Evolutionary conservation across 2,329 filamentous ascomycete species (phyloP), one percentile per base, ranked within the genome.

Genomic region (Incumbomyces lentus): DNA sequence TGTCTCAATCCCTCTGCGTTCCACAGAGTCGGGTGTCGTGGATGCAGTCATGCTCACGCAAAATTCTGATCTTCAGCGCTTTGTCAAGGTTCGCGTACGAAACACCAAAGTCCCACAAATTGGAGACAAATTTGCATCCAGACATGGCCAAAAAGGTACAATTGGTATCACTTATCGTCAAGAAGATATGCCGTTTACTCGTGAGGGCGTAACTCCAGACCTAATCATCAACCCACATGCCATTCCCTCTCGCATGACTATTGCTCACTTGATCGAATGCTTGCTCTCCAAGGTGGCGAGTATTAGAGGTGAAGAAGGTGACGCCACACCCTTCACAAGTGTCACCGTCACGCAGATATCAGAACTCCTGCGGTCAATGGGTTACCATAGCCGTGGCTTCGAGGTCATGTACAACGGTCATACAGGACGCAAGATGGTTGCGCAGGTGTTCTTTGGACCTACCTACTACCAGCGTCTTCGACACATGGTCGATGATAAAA

Each of bases 401-500:
- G 92, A 98, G 66, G 81, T 95, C 64, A 90, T 98, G 87, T 98
- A 95, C 71, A 94, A 98, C 62, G 92, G 93, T 2, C 89, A 98
- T 68, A 98, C 92, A 3, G 92, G 92, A 44, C 81, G 82, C 58
- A 98, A 98, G 74, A 73, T 96, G 54, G 82, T 87, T 37, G 86
- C 89, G 0, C 92, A 98, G 66, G 83, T 96, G 46, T 98, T 98
- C 79, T 79, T 98, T 48, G 92, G 92, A 7, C 92, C 92, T 1
- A 98, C 92, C 1, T 98, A 98, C 72, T 98, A 98, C 70, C 92
- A 98, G 69, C 88, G 93, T 67, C 78, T 98, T 50, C 84, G 92
- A 54, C 93, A 98, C 70, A 98, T 98, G 93, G 93, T 98, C 58
- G 92, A 98, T 65, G 92, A 98, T 75, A 98, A 98, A 78, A 98